phyloP scores from a whole-genome alignment of 306 rosid genomes.

The Quercus mongolica region DNA sequence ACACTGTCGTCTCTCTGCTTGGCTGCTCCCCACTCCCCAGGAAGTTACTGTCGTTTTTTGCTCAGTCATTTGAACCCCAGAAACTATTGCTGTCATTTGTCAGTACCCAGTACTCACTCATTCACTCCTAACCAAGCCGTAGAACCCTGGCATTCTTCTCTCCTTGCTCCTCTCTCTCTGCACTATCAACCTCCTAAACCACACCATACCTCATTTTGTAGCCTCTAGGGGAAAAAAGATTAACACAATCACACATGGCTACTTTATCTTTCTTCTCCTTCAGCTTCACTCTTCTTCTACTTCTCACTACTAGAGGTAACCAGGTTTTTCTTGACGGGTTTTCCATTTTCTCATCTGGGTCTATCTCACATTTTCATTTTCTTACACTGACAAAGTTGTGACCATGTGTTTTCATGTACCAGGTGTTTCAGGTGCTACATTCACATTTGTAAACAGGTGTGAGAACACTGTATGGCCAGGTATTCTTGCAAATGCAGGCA shows the following conservation, averaged over 20 bases:
- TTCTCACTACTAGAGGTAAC: conserved; percentile 41
- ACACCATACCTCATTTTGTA: too few species aligned
- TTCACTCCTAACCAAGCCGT: neutral
- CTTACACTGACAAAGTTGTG: neutral
- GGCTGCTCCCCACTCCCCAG: too few species aligned
- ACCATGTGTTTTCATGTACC: neutral
- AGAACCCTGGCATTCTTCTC: neutral
- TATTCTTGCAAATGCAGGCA: conserved; percentile 81
- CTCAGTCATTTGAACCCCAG: neutral
- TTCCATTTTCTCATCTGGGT: neutral
- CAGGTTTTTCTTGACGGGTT: neutral
- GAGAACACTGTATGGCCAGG: conserved; percentile 94
- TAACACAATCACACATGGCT: conserved; percentile 30
- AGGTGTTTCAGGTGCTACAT: conserved; percentile 59
- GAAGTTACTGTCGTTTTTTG: neutral
- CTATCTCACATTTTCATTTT: neutral
- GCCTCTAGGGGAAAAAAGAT: neutral
- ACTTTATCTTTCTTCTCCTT: conserved; percentile 6
- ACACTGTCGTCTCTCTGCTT: too few species aligned
- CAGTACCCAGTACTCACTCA: neutral
- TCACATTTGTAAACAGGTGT: conserved; percentile 77
- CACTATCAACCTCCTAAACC: too few species aligned
- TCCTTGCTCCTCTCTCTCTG: neutral
- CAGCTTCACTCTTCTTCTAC: conserved; percentile 21
- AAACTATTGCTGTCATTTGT: neutral